These are phyloP conservation scores for Fusarium denticulatum DNA, from an alignment of 2,329 filamentous ascomycete genomes.

Conservation along the genomic window DNA sequence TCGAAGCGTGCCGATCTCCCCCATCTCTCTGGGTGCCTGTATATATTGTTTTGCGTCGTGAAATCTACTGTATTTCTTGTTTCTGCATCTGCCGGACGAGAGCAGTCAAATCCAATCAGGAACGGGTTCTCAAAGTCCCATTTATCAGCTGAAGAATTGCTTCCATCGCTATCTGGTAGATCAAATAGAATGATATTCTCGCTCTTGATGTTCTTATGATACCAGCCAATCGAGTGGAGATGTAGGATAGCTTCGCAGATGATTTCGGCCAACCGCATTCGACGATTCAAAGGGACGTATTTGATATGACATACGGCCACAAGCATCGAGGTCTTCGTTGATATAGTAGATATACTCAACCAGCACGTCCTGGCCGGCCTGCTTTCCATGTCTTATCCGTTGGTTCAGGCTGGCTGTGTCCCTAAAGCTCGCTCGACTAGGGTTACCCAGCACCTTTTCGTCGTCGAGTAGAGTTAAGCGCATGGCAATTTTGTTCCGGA, in stretches of 20 bases:
- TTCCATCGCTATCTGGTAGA: not conserved
- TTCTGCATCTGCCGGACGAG: not conserved
- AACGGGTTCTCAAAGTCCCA: not conserved
- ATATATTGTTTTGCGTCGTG: not conserved
- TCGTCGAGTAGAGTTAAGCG: not conserved
- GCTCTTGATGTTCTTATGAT: not conserved
- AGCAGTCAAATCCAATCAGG: not conserved
- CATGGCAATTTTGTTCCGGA: not conserved
- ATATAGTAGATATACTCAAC: not conserved
- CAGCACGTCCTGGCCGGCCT: not conserved
- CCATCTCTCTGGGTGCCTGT: not conserved
- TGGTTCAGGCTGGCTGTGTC: not conserved
- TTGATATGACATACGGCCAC: not conserved
- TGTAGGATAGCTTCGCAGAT: not conserved
- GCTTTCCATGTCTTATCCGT: not conserved
- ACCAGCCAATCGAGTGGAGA: not conserved
- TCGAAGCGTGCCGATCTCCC: not conserved
- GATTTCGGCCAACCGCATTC: not conserved
- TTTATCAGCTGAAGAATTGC: not conserved
- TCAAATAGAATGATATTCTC: not conserved
- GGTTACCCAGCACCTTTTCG: not conserved
- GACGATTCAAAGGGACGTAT: not conserved
- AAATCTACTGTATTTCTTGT: not conserved
- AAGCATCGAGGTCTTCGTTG: not conserved
- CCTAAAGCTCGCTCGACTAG: not conserved